A percentile compares a stretch with the other conserved stretches of the same genome.
Conservation (phyloP, 179 eudicot species). For the Beta macrorhiza region DNA sequence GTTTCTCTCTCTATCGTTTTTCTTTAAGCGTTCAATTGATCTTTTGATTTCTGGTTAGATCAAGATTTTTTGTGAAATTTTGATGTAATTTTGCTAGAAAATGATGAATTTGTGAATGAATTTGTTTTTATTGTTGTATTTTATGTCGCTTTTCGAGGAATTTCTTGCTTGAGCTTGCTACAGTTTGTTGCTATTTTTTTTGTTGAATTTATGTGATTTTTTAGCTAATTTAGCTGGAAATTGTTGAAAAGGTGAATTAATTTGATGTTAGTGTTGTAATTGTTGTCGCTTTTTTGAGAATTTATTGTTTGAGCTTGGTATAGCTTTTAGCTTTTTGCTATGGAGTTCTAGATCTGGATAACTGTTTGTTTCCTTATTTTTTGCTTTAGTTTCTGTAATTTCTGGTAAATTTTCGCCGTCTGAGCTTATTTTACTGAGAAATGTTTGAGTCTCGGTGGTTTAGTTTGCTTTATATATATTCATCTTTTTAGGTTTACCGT, state of each 20-base stretch:
- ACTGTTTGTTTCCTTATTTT: background rate
- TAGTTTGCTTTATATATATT: conserved; percentile 6
- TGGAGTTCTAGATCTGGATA: conserved; percentile 25
- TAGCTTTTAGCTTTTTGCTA: conserved; percentile 11
- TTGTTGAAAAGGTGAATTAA: background rate
- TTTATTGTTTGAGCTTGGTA: conserved; percentile 7
- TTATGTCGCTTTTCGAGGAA: too few relatives aligned
- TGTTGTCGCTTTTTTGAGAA: background rate
- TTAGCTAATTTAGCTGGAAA: background rate
- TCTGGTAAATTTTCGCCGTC: background rate
- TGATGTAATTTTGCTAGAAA: too few relatives aligned
- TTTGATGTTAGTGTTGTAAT: background rate
- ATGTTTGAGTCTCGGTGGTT: conserved; percentile 14
- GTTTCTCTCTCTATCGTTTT: too few relatives aligned
- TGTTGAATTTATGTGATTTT: background rate
- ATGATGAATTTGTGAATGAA: too few relatives aligned
- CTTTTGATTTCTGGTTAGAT: too few relatives aligned
- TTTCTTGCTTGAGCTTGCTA: too few relatives aligned
- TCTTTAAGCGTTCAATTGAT: too few relatives aligned
- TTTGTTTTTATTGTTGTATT: too few relatives aligned
- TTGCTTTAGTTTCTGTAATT: background rate
- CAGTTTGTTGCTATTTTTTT: too few relatives aligned
- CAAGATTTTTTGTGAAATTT: too few relatives aligned
- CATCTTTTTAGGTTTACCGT: conserved; percentile 29
- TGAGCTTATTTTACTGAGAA: conserved; percentile 12